Base-by-base conservation (phyloP, 768 basidiomycete species). In the Dacryopinax primogenitus region DNA sequence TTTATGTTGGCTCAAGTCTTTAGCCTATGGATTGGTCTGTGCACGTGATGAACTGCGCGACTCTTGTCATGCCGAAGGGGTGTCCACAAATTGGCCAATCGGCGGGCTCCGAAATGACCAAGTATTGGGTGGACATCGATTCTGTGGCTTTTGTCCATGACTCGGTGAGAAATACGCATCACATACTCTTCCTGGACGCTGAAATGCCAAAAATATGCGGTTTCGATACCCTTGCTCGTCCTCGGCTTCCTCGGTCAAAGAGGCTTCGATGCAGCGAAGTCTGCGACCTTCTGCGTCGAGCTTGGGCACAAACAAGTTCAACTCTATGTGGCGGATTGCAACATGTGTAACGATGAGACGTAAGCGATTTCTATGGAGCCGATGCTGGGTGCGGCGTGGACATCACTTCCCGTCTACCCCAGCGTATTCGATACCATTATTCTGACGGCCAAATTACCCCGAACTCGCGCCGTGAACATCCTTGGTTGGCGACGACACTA, bases 201-300 rank as follows among this genome's bases (percentile, higher is more conserved):
- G 51, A 58, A 58, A 58, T 15, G 15, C 51, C 32, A 4, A 11
- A 6, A 13, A 26, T 11, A 13, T 4, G 51, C 18, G n/a, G n/a
- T 58, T 30, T 58, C 26, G 13, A 18, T 18, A 30, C 15, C 26
- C 26, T 21, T 58, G 51, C 15, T 30, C 32, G 26, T 32, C 51
- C 51, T 58, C 51, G 51, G 51, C 21, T 58, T 30, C 51, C 51
- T 58, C 51, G 51, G 51, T 30, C n/a, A n/a, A 58, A 26, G 51
- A 6, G 51, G 51, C 51, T 58, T 18, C 51, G 32, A 58, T 11
- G 4, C 51, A 32, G 4, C 51, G 18, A 23, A 44, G 4, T 18
- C 18, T 18, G 18, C 18, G 4, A 44, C 41, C 41, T 6, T 44
- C 41, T 15, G 6, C 23, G 36, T 37, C 36, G 36, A 9, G 9